phyloP scores from a whole-genome alignment of 257 asterid genomes.

The Solanum habrochaites region DNA sequence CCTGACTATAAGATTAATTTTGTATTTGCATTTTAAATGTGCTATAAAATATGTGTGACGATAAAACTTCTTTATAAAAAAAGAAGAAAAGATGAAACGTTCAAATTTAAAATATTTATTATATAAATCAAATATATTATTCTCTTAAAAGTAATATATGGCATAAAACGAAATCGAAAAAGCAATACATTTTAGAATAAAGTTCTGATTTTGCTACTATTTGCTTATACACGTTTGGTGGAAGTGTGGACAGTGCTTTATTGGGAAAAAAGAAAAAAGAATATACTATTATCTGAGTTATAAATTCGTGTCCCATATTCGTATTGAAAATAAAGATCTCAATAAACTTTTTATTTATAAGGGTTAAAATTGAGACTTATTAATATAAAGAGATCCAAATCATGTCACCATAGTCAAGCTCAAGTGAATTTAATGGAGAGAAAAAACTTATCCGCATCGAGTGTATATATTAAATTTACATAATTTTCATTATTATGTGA shows the following conservation, averaged over 20 bases:
- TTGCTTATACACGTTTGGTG: background rate
- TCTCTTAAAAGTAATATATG: background rate
- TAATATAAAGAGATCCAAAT: background rate
- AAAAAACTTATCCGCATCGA: too few relatives aligned
- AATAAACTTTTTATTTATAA: too few relatives aligned
- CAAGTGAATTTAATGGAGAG: background rate
- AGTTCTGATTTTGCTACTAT: background rate
- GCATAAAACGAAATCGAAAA: background rate
- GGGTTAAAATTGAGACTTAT: too few relatives aligned
- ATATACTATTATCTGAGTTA: too few relatives aligned
- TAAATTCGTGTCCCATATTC: too few relatives aligned
- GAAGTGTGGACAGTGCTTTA: background rate
- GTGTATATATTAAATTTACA: too few relatives aligned
- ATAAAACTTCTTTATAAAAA: too few relatives aligned
- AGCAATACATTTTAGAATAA: background rate
- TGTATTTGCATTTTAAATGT: background rate
- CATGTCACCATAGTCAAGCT: too few relatives aligned
- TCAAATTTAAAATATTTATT: background rate
- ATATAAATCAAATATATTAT: background rate
- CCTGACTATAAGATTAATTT: too few relatives aligned
- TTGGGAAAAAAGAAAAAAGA: background rate
- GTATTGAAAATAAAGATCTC: too few relatives aligned
- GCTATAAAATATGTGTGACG: background rate
- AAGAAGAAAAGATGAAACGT: background rate
- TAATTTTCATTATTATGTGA: too few relatives aligned